phyloP scores from a whole-genome alignment of 2,329 filamentous ascomycete species.

The Cladophialophora psammophila region DNA sequence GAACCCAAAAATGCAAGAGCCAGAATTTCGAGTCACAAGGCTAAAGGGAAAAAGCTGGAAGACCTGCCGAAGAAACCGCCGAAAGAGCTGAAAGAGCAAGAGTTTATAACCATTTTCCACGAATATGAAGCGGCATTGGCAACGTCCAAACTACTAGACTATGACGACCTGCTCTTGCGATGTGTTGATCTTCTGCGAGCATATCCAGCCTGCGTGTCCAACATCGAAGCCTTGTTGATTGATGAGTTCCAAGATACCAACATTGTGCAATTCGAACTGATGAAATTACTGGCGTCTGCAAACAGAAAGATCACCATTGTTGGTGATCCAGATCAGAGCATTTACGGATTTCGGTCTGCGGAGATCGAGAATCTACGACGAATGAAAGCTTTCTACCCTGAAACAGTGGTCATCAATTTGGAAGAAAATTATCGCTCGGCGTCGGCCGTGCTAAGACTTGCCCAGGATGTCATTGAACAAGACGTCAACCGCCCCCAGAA shows the following conservation, averaged over 20 bases:
- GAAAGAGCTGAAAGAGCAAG: slow-evolving; percentile 60
- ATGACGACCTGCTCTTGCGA: slow-evolving; percentile 86
- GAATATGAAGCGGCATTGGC: slow-evolving; percentile 81
- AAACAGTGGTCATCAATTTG: slow-evolving; percentile 81
- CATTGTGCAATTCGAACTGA: slow-evolving; percentile 90
- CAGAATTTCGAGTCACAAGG: slow-evolving; percentile 74
- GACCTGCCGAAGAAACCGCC: slow-evolving; percentile 48
- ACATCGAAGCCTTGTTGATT: slow-evolving; percentile 88
- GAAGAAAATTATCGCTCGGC: slow-evolving; percentile 96
- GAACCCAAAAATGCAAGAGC: slow-evolving; percentile 74
- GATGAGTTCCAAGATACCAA: slow-evolving; percentile 99
- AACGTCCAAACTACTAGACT: slow-evolving; percentile 84
- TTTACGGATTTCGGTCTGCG: slow-evolving; percentile 93
- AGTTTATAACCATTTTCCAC: slow-evolving; percentile 71
- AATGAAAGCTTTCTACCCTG: slow-evolving; percentile 77
- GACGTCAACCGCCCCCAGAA: slow-evolving; percentile 83
- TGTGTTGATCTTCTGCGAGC: slow-evolving; percentile 79
- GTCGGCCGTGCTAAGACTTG: slow-evolving; percentile 79
- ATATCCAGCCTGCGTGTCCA: slow-evolving; percentile 81
- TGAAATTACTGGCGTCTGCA: slow-evolving; percentile 81
- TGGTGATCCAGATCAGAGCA: slow-evolving; percentile 96
- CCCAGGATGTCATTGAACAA: slow-evolving; percentile 88
- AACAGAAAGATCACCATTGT: slow-evolving; percentile 87
- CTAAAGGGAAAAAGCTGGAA: slow-evolving; percentile 59
- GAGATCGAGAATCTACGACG: slow-evolving; percentile 87